Evolutionary conservation across 257 asterid genomes (phyloP), one percentile per base, ranked within the genome.

Genomic region (Solanum megistacrolobum): DNA sequence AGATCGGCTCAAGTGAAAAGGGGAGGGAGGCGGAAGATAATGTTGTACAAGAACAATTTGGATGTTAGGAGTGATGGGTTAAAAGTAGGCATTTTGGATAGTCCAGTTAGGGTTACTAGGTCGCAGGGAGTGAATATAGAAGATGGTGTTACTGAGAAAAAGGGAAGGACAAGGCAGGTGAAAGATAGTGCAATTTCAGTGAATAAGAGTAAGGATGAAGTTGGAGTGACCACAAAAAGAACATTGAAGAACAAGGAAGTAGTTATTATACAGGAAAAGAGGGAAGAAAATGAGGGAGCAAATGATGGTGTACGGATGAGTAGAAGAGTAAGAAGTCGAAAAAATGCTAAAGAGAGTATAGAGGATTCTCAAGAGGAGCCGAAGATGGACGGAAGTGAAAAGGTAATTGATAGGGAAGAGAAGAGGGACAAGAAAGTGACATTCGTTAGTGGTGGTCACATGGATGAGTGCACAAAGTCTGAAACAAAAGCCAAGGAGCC

Each of bases 401-500:
- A 85, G 39, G 91, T 58, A 31, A 69, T 76, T 39, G 88, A 79
- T 87, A 83, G 87, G 75, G 88, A 31, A 58, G 60, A 87, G 52
- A 89, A 55, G 90, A 69, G 82, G 20, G 83, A 31, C 27, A 90
- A 90, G 90, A 90, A 87, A 85, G 92, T 89, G 83, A 89, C 87
- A 35, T 89, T 88, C 38, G 36, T 89, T 87, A 87, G 88, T 9
- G 89, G 85, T 18, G 88, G 83, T 78, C 86, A 90, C 58, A 84
- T 74, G 39, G 38, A 87, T 55, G 92, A 87, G 78, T 88, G 89
- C 58, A 79, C 58, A 69, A 84, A 43, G 36, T 69, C 91, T 8
- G 89, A 60, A 32, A 66, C 74, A 12, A 87, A 87, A 43, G 9
- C 12, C 21, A 86, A 55, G 65, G 62, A 29, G 75, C 11, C 9